These are phyloP conservation scores for Lactifluus rugatus DNA, from an alignment of 768 basidiomycete species.

Conservation along the genomic window DNA sequence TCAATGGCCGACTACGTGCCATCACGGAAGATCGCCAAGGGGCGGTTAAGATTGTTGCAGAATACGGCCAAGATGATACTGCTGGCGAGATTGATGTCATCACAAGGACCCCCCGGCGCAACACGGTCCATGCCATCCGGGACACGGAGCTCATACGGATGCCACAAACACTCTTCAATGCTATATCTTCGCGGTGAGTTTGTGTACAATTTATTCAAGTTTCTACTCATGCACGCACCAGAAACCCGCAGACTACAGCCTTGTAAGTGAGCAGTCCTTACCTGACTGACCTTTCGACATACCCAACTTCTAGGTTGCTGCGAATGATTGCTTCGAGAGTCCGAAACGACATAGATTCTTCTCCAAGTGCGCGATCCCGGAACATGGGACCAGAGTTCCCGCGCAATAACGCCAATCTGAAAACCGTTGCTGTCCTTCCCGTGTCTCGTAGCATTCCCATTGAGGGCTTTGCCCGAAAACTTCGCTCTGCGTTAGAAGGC, in stretches of 20 bases:
- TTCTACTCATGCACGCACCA: slow-evolving; percentile 23
- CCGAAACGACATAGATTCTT: slow-evolving; percentile 66
- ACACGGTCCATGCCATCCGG: slow-evolving; percentile 94
- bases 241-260: slow-evolving; percentile 78
- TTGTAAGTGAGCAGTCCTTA: slow-evolving; percentile 40
- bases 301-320: slow-evolving; percentile 41
- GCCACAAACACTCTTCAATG: slow-evolving; percentile 96
- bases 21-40: slow-evolving; percentile 73
- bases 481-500: slow-evolving; percentile 80
- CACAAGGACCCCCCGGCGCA: slow-evolving; percentile 76
- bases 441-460: slow-evolving; percentile 81
- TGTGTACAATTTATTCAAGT: neutral
- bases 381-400: slow-evolving; percentile 50
- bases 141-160: slow-evolving; percentile 95
- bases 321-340: slow-evolving; percentile 91
- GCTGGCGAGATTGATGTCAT: slow-evolving; percentile 98
- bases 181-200: slow-evolving; percentile 74
- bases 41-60: slow-evolving; percentile 71
- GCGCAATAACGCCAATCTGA: slow-evolving; percentile 77
- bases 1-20: slow-evolving; percentile 90
- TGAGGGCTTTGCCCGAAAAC: slow-evolving; percentile 79
- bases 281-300: neutral
- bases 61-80: slow-evolving; percentile 95
- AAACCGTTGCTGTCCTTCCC: slow-evolving; percentile 90
- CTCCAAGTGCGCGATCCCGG: slow-evolving; percentile 41